Conservation (phyloP, 345 rosid species). For the Abelmoschus esculentus region DNA sequence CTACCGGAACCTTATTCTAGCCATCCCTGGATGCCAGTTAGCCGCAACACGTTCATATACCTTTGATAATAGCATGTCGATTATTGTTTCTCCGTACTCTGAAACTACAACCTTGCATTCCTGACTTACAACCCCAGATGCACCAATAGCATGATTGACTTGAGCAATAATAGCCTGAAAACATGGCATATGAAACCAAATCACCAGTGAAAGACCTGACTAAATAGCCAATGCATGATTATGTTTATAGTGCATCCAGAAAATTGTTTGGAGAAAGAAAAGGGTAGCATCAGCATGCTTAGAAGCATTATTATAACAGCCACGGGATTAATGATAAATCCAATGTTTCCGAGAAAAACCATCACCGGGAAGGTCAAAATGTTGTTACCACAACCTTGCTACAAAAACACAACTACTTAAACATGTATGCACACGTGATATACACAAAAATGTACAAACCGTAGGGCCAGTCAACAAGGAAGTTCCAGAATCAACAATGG, state of each 20-base stretch:
- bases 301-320: neutral
- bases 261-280: neutral
- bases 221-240: neutral
- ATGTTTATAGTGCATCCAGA: neutral
- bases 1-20: neutral
- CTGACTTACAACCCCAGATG: conserved; percentile 57
- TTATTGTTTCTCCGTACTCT: conserved; percentile 49
- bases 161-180: conserved; percentile 46
- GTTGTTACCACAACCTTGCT: neutral
- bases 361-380: neutral
- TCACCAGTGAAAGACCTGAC: neutral
- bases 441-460: conserved; percentile 25
- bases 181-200: neutral
- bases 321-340: neutral
- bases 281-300: neutral
- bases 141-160: conserved; percentile 69
- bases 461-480: conserved; percentile 70
- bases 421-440: neutral
- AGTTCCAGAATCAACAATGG: conserved; percentile 81
- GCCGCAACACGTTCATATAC: neutral
- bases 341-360: neutral
- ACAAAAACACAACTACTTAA: neutral
- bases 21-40: neutral
- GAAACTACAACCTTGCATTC: conserved; percentile 58
- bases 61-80: conserved; percentile 34